phyloP scores from a whole-genome alignment of 192 early-diverging fungal species.

The Coemansia aciculifera region DNA sequence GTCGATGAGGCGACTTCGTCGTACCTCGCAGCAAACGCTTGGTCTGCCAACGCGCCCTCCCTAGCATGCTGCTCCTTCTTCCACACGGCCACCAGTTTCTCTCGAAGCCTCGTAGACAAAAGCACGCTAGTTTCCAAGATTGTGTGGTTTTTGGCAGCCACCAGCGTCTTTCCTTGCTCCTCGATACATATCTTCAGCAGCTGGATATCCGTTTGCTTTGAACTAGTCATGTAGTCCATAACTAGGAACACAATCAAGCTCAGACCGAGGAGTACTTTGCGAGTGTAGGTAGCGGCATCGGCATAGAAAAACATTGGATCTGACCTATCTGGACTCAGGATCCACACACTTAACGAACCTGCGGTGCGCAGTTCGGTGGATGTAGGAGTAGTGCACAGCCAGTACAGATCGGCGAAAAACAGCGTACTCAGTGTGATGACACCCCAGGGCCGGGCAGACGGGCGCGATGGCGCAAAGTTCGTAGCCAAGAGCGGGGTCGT shows the following conservation, averaged over 20 bases:
- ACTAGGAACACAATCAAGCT: slow-evolving; percentile 16
- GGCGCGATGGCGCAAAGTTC: slow-evolving; percentile 42
- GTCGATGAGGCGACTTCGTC: slow-evolving; percentile 20
- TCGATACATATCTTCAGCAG: slow-evolving; percentile 31
- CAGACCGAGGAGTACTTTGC: slow-evolving; percentile 24
- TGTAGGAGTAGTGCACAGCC: slow-evolving; percentile 37
- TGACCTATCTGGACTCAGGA: slow-evolving; percentile 36
- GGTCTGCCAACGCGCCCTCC: slow-evolving; percentile 26
- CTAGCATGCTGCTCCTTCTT: slow-evolving; percentile 23
- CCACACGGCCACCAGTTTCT: slow-evolving; percentile 31
- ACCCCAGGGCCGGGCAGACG: slow-evolving; percentile 37
- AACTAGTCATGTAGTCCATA: slow-evolving; percentile 42
- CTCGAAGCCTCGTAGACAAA: slow-evolving; percentile 23
- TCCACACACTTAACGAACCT: slow-evolving; percentile 22
- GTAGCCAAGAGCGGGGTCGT: slow-evolving; percentile 38
- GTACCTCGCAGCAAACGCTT: slow-evolving; percentile 26
- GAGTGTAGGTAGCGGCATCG: slow-evolving; percentile 39
- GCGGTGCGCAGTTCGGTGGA: slow-evolving; percentile 9
- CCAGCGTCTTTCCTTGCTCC: slow-evolving; percentile 19
- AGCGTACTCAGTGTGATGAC: slow-evolving; percentile 26
- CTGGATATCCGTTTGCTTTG: slow-evolving; percentile 49
- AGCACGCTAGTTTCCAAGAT: slow-evolving; percentile 39
- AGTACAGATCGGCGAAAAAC: slow-evolving; percentile 39
- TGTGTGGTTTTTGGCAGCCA: slow-evolving; percentile 32
- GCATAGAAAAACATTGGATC: slow-evolving; percentile 29